Percentiles rank a stretch among this genome's conserved stretches.
phyloP scores from a whole-genome alignment of 805 yeast genomes.

The Dipodascus geniculatus region DNA sequence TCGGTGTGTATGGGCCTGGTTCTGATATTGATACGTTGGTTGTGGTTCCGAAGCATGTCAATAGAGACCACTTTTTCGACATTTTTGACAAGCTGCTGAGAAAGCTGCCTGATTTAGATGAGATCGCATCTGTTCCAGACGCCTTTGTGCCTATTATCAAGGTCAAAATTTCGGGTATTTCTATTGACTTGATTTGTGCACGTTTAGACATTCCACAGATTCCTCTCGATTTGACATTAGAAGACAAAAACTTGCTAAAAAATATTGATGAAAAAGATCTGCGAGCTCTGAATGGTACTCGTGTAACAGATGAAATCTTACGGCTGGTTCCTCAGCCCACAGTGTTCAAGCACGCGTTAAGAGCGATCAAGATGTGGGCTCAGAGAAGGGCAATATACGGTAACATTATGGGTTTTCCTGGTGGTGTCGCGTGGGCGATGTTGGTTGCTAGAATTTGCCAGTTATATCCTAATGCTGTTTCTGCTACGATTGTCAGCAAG shows the following conservation, averaged over 20 bases:
- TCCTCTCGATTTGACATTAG: conserved; percentile 59
- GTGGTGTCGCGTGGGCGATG: conserved; percentile 99
- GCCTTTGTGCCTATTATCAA: conserved; percentile 97
- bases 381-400: conserved; percentile 89
- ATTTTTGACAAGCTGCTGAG: conserved; percentile 64
- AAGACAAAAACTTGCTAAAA: conserved; percentile 73
- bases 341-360: conserved; percentile 81
- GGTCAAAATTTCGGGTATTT: conserved; percentile 78
- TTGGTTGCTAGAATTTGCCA: conserved; percentile 96
- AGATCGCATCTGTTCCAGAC: conserved; percentile 87
- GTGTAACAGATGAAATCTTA: conserved; percentile 92
- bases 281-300: conserved; percentile 85
- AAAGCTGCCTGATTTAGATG: conserved; percentile 72
- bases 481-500: conserved; percentile 81
- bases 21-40: conserved; percentile 93
- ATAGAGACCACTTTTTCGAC: conserved; percentile 78
- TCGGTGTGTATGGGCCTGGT: conserved; percentile 97
- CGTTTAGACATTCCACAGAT: conserved; percentile 73
- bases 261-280: conserved; percentile 87
- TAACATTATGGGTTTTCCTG: conserved; percentile 94
- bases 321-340: conserved; percentile 84
- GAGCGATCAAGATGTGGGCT: conserved; percentile 96
- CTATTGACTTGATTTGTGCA: conserved; percentile 85
- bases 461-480: conserved; percentile 88
- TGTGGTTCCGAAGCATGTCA: conserved; percentile 94